Base-by-base conservation (phyloP, 2,329 filamentous ascomycete species). In the Amesomyces nigricolor region DNA sequence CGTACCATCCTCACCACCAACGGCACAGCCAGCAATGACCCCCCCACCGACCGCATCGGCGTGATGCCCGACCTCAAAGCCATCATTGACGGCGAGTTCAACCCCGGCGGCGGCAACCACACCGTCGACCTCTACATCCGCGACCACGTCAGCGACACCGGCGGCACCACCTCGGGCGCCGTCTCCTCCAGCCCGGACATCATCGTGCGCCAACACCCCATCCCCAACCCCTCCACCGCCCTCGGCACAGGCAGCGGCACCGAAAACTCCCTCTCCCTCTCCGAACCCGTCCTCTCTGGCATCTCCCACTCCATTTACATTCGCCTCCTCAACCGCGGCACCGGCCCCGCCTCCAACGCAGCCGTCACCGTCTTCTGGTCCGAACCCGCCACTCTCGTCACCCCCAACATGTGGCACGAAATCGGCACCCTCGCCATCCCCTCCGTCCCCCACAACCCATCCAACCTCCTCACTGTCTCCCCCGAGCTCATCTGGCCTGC, bases 51-150 rank as follows among this genome's bases (percentile, higher is more conserved):
- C 50, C 50, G 55, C 38, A 60, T 62, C 37, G 56, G 60, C 13
- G 54, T 59, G 5, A 47, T 55, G 56, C 60, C 60, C 7, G 51
- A 62, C 35, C 45, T 62, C 19, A 47, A 49, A 30, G 16, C 19
- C 14, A 56, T 62, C 38, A 56, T 60, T 47, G 56, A 62, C 47
- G 30, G 11, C 19, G 11, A 48, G 11, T 47, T 52, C 32, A 9
- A 13, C 29, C n/a, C 17, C 29, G 39, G n/a, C 22, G 26, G 29
- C 29, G 39, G n/a, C 22, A 37, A 38, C 44, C 17, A 38, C 16
- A 47, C 51, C 19, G 14, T 48, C 9, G 56, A 58, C 44, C 8
- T 55, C 17, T 55, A 58, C 48, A 40, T 55, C 19, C 47, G 56
- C 44, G 56, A 58, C 48, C 26, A 55, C 30, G 39, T 51, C 38